Evolutionary conservation across 768 basidiomycete genomes (phyloP).

Genomic region (Boletus insuetus): DNA sequence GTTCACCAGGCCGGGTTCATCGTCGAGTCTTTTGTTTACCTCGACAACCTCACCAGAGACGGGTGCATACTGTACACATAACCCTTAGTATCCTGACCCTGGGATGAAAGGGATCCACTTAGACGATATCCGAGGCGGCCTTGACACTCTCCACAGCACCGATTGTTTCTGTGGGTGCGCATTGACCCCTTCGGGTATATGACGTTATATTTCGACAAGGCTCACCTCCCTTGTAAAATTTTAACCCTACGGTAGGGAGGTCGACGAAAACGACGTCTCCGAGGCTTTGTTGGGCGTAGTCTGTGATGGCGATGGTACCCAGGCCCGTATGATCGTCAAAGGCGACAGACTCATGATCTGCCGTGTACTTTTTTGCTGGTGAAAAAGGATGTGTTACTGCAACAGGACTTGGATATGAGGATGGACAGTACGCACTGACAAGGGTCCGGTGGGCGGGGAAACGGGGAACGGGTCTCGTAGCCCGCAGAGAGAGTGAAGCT

Average conservation of each 20-base stretch:
- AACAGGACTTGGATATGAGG: not conserved
- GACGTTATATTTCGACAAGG: slow-evolving; percentile 1
- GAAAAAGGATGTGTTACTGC: not conserved
- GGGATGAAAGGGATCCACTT: slow-evolving; percentile 22
- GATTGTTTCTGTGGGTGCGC: slow-evolving; percentile 57
- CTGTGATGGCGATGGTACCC: slow-evolving; percentile 82
- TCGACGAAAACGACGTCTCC: slow-evolving; percentile 99
- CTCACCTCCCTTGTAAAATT: slow-evolving; percentile 75
- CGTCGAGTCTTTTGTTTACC: slow-evolving; percentile 70
- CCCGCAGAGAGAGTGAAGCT: slow-evolving; percentile 1
- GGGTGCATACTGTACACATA: slow-evolving; percentile 72
- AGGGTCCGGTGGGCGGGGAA: slow-evolving; percentile 18
- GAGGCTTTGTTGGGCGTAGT: slow-evolving; percentile 87
- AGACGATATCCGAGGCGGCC: slow-evolving; percentile 91
- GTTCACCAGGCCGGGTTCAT: slow-evolving; percentile 80
- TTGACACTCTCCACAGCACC: slow-evolving; percentile 97
- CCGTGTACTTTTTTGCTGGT: slow-evolving; percentile 55
- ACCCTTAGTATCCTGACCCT: slow-evolving; percentile 7
- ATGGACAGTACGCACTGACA: slow-evolving; percentile 21
- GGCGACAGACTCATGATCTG: slow-evolving; percentile 82
- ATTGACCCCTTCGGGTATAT: not conserved
- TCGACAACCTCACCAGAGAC: slow-evolving; percentile 80
- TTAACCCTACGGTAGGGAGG: slow-evolving; percentile 62
- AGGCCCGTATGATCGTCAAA: slow-evolving; percentile 76
- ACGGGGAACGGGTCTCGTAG: not conserved